Evolutionary conservation across 225 moss, liverwort and hornwort genomes (phyloP), one percentile per base, ranked within the genome.

Genomic region (Rhytidiadelphus loreus): DNA sequence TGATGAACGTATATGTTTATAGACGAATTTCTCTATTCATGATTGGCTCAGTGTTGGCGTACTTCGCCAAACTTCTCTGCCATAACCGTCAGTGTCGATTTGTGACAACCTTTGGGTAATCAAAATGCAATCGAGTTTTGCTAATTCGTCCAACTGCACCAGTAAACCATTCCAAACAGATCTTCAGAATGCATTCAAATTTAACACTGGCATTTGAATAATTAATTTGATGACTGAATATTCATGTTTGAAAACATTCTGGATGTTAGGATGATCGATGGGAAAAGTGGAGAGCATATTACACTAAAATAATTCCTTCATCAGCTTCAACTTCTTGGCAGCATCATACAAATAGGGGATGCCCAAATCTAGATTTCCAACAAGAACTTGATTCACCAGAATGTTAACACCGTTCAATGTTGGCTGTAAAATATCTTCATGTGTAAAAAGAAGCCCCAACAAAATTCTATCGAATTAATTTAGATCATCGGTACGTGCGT

Each of bases 51-150:
- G 91, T 91, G 85, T 96, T 96, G 55, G 96, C 96, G 92, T n/a
- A 98, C 81, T 78, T 95, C 90, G 20, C 95, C 90, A 86, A 90
- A 95, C 93, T 66, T 37, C 66, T 66, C 19, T 20, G 21, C 37
- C 66, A 12, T 86, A 55, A 95, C 94, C 23, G 89, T 90, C 84
- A 96, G 61, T 48, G 98, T 98, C 8, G n/a, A 72, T 98, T n/a
- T n/a, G n/a, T n/a, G n/a, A n/a, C 97, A 80, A 98, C 53, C 93
- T 94, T 93, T 97, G 97, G 24, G 88, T 91, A 72, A 97, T 97
- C 71, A 96, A 89, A 75, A 96, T 91, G 35, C 87, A 95, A 91
- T 97, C 98, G 37, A 96, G 85, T 75, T 94, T 92, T 65, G 94
- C 95, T 44, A 97, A 87, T 86, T 97, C 96, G 88, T 95, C 91